phyloP scores from a whole-genome alignment of 352 stramenopile genomes.

The Phytophthora hibernalis region DNA sequence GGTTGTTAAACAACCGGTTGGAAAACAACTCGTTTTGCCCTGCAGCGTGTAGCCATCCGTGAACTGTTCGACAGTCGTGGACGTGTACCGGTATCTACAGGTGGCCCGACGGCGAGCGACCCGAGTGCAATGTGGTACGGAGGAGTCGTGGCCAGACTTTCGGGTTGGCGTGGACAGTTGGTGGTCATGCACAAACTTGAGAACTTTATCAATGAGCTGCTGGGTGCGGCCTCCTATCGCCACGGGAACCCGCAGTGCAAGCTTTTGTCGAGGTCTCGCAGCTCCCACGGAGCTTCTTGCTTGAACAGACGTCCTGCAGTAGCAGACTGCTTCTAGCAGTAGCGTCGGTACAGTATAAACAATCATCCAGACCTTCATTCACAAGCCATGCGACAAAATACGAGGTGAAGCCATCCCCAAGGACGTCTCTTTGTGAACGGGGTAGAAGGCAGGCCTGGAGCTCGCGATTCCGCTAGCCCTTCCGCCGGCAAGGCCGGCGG shows the following conservation, averaged over 20 bases:
- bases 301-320: constrained; percentile 31
- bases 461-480: not conserved
- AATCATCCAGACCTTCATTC: too few species aligned
- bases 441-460: not conserved
- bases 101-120: constrained; percentile 43
- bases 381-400: constrained; percentile 13
- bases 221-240: constrained; percentile 55
- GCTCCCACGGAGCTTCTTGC: constrained; percentile 61
- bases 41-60: constrained; percentile 55
- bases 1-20: too few species aligned
- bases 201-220: constrained; percentile 52
- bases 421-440: constrained; percentile 1
- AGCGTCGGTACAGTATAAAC: not conserved
- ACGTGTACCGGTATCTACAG: constrained; percentile 56
- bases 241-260: constrained; percentile 45
- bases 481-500: too few species aligned
- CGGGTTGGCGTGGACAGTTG: constrained; percentile 27
- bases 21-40: too few species aligned
- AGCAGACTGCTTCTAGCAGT: too few species aligned
- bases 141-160: constrained; percentile 27
- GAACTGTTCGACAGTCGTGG: constrained; percentile 48
- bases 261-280: constrained; percentile 52
- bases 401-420: constrained; percentile 4
- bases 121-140: constrained; percentile 50
- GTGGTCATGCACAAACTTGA: constrained; percentile 38